Percentiles rank a stretch among this genome's conserved stretches.
These are phyloP conservation scores for Aspergillus fijiensis DNA, from an alignment of 2,329 filamentous ascomycete genomes.

Conservation along the genomic window DNA sequence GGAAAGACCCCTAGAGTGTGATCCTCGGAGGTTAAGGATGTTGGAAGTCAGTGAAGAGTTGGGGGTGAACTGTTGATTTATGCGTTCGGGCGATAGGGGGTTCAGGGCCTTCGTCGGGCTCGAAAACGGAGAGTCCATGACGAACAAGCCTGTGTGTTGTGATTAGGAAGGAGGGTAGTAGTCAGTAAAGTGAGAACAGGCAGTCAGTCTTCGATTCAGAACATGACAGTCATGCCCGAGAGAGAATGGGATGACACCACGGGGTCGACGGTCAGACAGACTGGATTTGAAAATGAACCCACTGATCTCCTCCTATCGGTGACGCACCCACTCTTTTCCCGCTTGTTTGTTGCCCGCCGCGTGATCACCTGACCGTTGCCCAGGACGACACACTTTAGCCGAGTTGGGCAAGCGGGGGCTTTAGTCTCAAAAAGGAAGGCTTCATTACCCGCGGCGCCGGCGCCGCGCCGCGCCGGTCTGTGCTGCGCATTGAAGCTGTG, in stretches of 20 bases:
- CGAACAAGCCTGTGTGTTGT: constrained; percentile 12
- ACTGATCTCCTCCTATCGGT: constrained; percentile 19
- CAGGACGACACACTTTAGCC: constrained; percentile 24
- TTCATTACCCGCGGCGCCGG: background rate
- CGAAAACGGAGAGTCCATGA: constrained; percentile 40
- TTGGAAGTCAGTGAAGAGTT: constrained; percentile 41
- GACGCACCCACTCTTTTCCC: constrained; percentile 28
- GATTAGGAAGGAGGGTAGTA: background rate
- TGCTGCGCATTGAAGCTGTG: background rate
- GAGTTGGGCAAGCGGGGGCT: background rate
- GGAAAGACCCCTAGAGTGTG: constrained; percentile 36
- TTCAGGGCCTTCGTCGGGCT: constrained; percentile 37
- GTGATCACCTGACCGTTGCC: constrained; percentile 35
- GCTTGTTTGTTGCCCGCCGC: constrained; percentile 31
- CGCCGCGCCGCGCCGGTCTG: constrained; percentile 9
- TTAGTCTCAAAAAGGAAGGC: constrained; percentile 8
- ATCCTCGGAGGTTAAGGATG: constrained; percentile 36
- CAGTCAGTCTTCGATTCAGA: background rate
- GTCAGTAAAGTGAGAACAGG: constrained; percentile 1
- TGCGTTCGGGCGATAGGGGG: constrained; percentile 49
- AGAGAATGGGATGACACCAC: background rate
- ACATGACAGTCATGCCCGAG: constrained; percentile 5
- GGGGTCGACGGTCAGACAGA: background rate
- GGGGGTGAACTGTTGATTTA: constrained; percentile 48
- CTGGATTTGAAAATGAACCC: background rate